Base-by-base conservation (phyloP, 1,284 basidiomycete species). In the Boletus mariae region DNA sequence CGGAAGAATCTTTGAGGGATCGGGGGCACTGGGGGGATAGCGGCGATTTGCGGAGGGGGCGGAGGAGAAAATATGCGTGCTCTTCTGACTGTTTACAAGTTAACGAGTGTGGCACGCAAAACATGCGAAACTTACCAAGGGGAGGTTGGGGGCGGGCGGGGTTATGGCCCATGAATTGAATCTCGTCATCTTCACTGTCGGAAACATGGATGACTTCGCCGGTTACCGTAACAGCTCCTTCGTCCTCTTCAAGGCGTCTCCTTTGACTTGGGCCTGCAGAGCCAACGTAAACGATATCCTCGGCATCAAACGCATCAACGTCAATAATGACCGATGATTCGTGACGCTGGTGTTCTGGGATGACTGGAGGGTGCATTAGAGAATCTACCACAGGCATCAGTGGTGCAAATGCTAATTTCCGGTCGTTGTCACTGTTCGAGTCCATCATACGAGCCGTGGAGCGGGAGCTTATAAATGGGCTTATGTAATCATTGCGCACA, bases 111-210 rank as follows among this genome's bases (percentile, higher is more conserved):
- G 40, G 31, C 48, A 50, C 45, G 45, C 2, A 37, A 15, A 28
- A 11, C 5, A 43, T 6, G 31, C 4, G 17, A 42, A 47, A 42
- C 65, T 23, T 35, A 71, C 71, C 60, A 17, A 55, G 51, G 5
- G 57, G 57, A 2, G 58, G 57, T 25, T 54, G 57, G 8, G 49
- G 57, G 17, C 47, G 58, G 10, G 54, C 57, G 11, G 59, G 63
- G 15, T 60, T 68, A 12, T 58, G 60, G n/a, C 66, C 53, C 53
- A 63, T 37, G 56, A 62, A 57, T 54, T 65, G 45, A 54, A 66
- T 59, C 52, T 66, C 65, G 37, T 75, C 75, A 23, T 79, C 75
- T 54, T 80, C 79, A 52, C 71, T 73, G 57, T 79, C 77, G 10
- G 71, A 54, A 34, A 80, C 51, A 44, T 74, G 64, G 20, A 72